phyloP scores from a whole-genome alignment of 164 flowering plant genomes.

The Magnolia kwangsiensis region DNA sequence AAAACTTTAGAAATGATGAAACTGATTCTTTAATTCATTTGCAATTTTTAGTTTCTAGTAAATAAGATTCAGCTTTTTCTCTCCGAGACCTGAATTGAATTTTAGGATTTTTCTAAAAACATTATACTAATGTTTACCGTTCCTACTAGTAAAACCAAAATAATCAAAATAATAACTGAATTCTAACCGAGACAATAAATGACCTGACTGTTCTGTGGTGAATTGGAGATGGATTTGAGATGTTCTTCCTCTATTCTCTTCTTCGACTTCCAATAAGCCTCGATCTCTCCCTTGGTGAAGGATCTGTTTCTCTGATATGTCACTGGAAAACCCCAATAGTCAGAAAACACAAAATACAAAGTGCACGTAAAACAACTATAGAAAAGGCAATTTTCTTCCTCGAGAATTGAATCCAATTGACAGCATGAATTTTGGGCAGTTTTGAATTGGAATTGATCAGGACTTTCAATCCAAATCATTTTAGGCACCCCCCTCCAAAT shows the following conservation, averaged over 20 bases:
- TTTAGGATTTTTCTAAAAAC: background rate
- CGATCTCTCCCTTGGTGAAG: constrained; percentile 67
- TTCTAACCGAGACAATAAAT: background rate
- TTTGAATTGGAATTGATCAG: too few relatives aligned
- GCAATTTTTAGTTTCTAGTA: background rate
- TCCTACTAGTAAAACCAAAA: background rate
- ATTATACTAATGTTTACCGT: background rate
- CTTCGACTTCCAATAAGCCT: constrained; percentile 65
- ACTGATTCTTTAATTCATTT: background rate
- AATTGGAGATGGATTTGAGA: constrained; percentile 34
- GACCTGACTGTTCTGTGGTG: constrained; percentile 18
- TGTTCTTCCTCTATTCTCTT: constrained; percentile 62
- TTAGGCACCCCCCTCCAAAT: too few relatives aligned
- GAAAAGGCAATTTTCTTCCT: too few relatives aligned
- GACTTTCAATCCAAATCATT: too few relatives aligned
- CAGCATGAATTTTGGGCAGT: too few relatives aligned
- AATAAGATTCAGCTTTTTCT: background rate
- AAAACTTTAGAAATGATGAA: background rate
- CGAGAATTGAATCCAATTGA: too few relatives aligned
- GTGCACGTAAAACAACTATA: background rate
- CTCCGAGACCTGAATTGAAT: background rate
- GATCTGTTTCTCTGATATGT: constrained; percentile 56
- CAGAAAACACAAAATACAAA: background rate
- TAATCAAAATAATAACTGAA: too few relatives aligned
- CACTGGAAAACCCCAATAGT: constrained; percentile 30